Evolutionary conservation across 768 basidiomycete species (phyloP).

Genomic region (Pisolithus orientalis): DNA sequence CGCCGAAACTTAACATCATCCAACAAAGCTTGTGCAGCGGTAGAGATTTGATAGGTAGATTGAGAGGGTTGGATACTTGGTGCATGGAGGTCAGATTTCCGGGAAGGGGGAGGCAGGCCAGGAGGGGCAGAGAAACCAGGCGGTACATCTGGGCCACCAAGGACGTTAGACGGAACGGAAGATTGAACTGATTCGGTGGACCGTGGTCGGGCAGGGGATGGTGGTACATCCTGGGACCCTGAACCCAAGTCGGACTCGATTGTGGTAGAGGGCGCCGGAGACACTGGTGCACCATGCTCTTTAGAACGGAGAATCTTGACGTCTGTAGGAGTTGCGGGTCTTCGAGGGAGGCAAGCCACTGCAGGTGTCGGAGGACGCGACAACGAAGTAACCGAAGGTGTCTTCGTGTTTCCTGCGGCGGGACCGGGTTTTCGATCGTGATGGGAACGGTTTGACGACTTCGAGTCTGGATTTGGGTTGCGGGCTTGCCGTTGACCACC

Average conservation of each 20-base stretch:
- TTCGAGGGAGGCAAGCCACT: constrained; percentile 28
- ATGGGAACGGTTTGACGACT: constrained; percentile 28
- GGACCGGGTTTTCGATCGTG: constrained; percentile 40
- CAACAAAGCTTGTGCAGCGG: constrained; percentile 73
- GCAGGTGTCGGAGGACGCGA: constrained; percentile 59
- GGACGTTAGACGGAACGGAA: constrained; percentile 35
- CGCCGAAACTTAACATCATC: constrained; percentile 78
- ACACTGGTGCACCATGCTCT: constrained; percentile 35
- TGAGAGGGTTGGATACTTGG: constrained; percentile 38
- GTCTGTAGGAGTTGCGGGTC: constrained; percentile 41
- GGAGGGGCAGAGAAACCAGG: constrained; percentile 60
- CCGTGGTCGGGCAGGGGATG: constrained; percentile 36
- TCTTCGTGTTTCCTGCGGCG: constrained; percentile 29
- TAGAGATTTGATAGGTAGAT: constrained; percentile 77
- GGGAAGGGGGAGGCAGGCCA: constrained; percentile 37
- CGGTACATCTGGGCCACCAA: constrained; percentile 46
- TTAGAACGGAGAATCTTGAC: constrained; percentile 33
- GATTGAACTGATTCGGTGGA: constrained; percentile 35
- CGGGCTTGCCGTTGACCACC: constrained; percentile 45
- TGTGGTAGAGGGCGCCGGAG: constrained; percentile 43
- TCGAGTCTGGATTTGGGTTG: constrained; percentile 31
- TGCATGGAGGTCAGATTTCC: constrained; percentile 48
- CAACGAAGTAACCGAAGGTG: constrained; percentile 42
- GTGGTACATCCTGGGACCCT: constrained; percentile 36
- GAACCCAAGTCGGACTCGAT: constrained; percentile 46